A percentile compares a stretch with the other conserved stretches of the same genome.
phyloP scores from a whole-genome alignment of 306 rosid species.

The Aeschynomene evenia region DNA sequence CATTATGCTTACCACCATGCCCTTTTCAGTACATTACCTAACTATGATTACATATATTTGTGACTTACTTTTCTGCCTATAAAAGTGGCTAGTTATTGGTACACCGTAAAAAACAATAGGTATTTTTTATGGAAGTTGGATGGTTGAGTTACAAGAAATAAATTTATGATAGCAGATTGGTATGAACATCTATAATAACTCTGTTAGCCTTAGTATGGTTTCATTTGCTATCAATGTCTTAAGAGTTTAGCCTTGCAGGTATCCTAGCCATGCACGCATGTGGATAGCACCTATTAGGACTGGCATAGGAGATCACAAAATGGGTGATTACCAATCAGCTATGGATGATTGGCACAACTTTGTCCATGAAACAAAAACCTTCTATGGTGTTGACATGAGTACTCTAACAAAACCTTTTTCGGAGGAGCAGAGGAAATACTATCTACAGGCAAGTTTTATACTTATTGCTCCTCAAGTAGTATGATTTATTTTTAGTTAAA shows the following conservation, averaged over 20 bases:
- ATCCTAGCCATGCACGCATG: conserved; percentile 98
- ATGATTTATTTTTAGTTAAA: not conserved
- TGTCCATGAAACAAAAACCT: conserved; percentile 59
- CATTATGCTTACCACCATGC: conserved; percentile 15
- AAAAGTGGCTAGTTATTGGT: not conserved
- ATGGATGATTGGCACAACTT: conserved; percentile 87
- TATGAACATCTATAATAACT: not conserved
- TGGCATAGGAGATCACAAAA: conserved; percentile 66
- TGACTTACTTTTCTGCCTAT: not conserved
- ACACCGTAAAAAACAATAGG: not conserved
- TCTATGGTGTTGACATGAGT: conserved; percentile 94
- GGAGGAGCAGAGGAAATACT: conserved; percentile 92
- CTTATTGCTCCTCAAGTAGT: not conserved
- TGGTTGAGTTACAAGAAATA: conserved; percentile 14
- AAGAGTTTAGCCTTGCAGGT: conserved; percentile 55
- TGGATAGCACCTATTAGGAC: conserved; percentile 96
- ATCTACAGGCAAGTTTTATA: conserved; percentile 70
- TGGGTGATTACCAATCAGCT: conserved; percentile 58
- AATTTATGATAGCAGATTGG: not conserved
- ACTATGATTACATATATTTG: not conserved
- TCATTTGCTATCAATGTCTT: conserved; percentile 26
- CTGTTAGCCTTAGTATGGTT: conserved; percentile 21
- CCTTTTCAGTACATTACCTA: not conserved
- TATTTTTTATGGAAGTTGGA: not conserved
- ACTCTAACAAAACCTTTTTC: conserved; percentile 73